A percentile compares a stretch with the other conserved stretches of the same genome.
Conservation (phyloP, 1,139 yeast species). For the Yamadazyma atmosphaerica region DNA sequence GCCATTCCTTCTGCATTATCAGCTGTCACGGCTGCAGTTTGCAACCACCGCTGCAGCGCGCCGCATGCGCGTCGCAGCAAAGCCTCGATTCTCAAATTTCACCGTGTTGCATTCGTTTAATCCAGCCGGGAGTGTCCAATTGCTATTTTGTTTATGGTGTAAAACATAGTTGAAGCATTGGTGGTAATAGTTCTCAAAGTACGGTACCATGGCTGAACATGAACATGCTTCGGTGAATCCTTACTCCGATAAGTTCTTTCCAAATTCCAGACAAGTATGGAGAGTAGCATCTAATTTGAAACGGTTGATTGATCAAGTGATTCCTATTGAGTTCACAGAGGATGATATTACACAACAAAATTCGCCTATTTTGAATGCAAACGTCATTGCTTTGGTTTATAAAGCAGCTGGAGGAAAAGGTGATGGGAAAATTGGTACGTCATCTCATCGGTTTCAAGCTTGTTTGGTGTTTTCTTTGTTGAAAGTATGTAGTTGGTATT, state of each 20-base stretch:
- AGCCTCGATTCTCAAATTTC: no score
- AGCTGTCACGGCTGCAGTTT: no score
- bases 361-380: conserved; percentile 61
- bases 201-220: no score
- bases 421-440: conserved; percentile 53
- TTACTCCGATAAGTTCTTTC: conserved; percentile 25
- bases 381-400: conserved; percentile 59
- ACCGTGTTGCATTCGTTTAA: no score
- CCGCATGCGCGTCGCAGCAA: no score
- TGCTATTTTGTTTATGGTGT: no score
- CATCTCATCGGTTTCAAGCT: conserved; percentile 65
- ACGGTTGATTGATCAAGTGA: conserved; percentile 63
- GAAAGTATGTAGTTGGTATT: conserved; percentile 79
- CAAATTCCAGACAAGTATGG: conserved; percentile 69
- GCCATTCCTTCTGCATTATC: no score
- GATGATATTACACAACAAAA: conserved; percentile 54
- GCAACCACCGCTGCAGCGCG: no score
- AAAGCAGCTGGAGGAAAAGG: conserved; percentile 85
- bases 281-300: conserved; percentile 76
- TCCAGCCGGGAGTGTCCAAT: no score
- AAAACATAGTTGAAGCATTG: no score
- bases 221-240: conserved; percentile 7
- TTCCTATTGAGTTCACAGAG: conserved; percentile 62
- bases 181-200: no score
- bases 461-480: conserved; percentile 67